Conservation (phyloP, 2,329 filamentous ascomycete genomes). For the Falciphora oryzae region DNA sequence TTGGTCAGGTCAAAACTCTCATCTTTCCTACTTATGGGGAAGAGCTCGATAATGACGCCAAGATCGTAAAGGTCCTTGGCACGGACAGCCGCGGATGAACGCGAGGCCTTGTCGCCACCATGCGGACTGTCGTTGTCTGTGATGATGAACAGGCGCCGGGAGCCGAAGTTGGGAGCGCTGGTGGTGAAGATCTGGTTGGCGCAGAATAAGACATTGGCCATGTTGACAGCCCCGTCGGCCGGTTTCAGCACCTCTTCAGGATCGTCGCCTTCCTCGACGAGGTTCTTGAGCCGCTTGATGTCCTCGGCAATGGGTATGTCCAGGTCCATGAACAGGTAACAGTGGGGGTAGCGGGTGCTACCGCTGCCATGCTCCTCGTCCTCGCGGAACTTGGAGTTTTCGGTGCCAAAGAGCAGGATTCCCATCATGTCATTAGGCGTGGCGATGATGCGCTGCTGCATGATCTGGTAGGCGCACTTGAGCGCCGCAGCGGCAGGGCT, state of each 20-base stretch:
- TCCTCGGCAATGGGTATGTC: conserved; percentile 82
- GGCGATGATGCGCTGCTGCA: conserved; percentile 98
- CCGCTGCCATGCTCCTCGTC: conserved; percentile 55
- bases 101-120: conserved; percentile 61
- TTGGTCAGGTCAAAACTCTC: conserved; percentile 72
- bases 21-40: conserved; percentile 71
- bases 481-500: conserved; percentile 77
- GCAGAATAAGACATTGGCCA: conserved; percentile 89
- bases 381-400: conserved; percentile 73
- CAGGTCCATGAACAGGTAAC: conserved; percentile 84
- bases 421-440: conserved; percentile 97
- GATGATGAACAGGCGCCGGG: conserved; percentile 87
- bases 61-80: conserved; percentile 95
- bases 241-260: conserved; percentile 64
- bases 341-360: conserved; percentile 64
- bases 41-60: conserved; percentile 85
- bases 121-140: conserved; percentile 92
- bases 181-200: conserved; percentile 96
- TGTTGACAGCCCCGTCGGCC: conserved; percentile 54
- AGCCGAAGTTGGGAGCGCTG: conserved; percentile 89
- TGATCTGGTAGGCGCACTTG: conserved; percentile 89
- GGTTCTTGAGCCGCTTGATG: conserved; percentile 68
- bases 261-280: conserved; percentile 75
- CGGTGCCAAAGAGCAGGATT: conserved; percentile 83
- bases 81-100: conserved; percentile 73